Base-by-base conservation (phyloP, 345 rosid species). In the Limnanthes douglasii region DNA sequence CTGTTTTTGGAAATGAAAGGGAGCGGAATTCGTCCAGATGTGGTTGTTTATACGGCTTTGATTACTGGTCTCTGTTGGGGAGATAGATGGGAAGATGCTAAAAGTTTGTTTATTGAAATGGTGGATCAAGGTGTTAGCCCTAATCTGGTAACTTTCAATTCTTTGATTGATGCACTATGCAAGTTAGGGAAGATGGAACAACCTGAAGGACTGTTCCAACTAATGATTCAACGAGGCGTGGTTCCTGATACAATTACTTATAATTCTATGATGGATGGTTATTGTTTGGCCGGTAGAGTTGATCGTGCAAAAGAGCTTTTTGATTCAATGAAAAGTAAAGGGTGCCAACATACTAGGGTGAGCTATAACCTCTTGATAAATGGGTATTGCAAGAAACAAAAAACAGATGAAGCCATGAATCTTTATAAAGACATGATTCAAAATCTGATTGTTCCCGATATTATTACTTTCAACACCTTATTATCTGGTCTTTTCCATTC, bases 1-100 rank as follows among this genome's bases (percentile, higher is more conserved):
- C 22, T 65, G 32, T 56, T 60, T 32, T 21, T 20, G 51, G 48
- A 48, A 34, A 65, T 65, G 72, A 52, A 44, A 31, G 37, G 14
- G 12, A 9, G 25, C 12, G 48, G 58, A 5, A 56, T 56, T 15
- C 22, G 1, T n/a, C 58, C 64, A 0, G 43, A 57, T 56, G 58
- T 61, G 1, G 41, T 44, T 18, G 32, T 32, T 14, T 56, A 37
- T 37, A 32, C 12, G 46, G 37, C 51, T 1, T 26, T 56, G 11
- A 26, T 57, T 12, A 34, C 39, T 6, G 57, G 65, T 24, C 35
- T 66, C 14, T 66, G 59, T 37, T 18, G 4, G 21, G n/a, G 1
- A n/a, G 48, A 43, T 21, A 47, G 39, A 16, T 31, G 15, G 42
- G 60, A 49, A 20, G 41, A 42, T 21, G 61, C 42, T 16, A 45